Evolutionary conservation across 2,329 filamentous ascomycete species (phyloP), one percentile per base, ranked within the genome.

Genomic region (Gaeumannomyces sp.): DNA sequence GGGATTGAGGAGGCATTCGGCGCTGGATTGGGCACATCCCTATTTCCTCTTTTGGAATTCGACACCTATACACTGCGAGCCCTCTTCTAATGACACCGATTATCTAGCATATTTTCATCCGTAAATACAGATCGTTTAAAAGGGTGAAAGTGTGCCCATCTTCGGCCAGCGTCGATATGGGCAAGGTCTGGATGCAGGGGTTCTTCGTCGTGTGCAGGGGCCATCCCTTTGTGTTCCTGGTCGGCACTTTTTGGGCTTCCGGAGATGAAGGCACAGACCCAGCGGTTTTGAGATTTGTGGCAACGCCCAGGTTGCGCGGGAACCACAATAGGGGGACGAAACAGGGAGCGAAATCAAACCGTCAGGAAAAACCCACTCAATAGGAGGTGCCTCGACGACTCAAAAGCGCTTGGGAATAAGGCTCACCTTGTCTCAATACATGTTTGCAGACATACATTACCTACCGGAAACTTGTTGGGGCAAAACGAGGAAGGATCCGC

Each of bases 301-400:
- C 45, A 53, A 53, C 45, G 22, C 19, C 19, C 22, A n/a, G 45
- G 45, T 53, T 53, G 45, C 45, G 45, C 45, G 45, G 45, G 45
- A 53, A 53, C 45, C 45, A n/a, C 45, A 53, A 53, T 53, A 53
- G 45, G 45, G 45, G 45, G 19, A n/a, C 45, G 45, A 53, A 53
- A 53, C 45, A 53, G 45, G 45, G 45, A 53, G 45, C 19, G 19
- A 53, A 53, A 53, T n/a, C 45, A n/a, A 53, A 10, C 45, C 45
- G 10, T n/a, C 19, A 50, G 22, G 13, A n/a, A 53, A 53, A 53
- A 10, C 22, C 45, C 19, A 22, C 45, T 5, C 45, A 6, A 10
- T 53, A 22, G 45, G 45, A n/a, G 45, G 45, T 53, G 4, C 45
- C 19, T n/a, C 4, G 2, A 22, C 4, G 45, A n/a, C 45, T 53